Base-by-base conservation (phyloP, 2,329 filamentous ascomycete species). In the Verruconis gallopava region DNA sequence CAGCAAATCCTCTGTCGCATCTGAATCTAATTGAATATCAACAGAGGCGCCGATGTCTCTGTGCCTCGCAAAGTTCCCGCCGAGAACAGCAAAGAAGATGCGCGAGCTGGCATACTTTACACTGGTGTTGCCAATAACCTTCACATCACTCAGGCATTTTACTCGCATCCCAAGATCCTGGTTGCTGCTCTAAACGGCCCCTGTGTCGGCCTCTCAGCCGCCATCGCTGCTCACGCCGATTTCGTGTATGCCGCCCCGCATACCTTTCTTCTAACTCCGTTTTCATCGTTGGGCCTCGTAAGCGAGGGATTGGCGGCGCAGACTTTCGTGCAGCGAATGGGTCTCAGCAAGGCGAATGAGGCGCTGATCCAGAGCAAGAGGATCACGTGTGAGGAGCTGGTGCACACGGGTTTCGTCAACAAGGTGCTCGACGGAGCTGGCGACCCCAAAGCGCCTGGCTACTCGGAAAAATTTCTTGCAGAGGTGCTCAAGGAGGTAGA, bases 101-200 rank as follows among this genome's bases (percentile, higher is more conserved):
- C 54, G 13, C 67, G 69, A 47, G 65, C 65, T n/a, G 68, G 75
- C 50, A 79, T 77, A 65, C 73, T 93, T 25, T 69, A 72, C 40
- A 67, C 58, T 55, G 93, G 96, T 62, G 81, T 85, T 9, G 69
- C 80, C 50, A 81, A 82, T 69, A 96, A 96, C 69, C 74, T 95
- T 44, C 83, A 93, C 70, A 74, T 85, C 53, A 91, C 88, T 2
- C 80, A 85, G 53, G 80, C 85, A 52, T 94, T 96, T 67, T 88
- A 91, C 68, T 79, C 78, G 12, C 91, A 96, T 64, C 84, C 86
- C 52, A 95, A 96, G 66, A 82, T 96, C 62, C 81, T 96, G 18
- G 74, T 96, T 46, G 79, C 80, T 0, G 91, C 85, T 0, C 78
- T 96, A 50, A 96, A 96, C 64, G 91, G 89, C 3, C 91, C 91